Evolutionary conservation across 2,329 filamentous ascomycete genomes (phyloP).

Genomic region (Alternaria angustiovoidea): DNA sequence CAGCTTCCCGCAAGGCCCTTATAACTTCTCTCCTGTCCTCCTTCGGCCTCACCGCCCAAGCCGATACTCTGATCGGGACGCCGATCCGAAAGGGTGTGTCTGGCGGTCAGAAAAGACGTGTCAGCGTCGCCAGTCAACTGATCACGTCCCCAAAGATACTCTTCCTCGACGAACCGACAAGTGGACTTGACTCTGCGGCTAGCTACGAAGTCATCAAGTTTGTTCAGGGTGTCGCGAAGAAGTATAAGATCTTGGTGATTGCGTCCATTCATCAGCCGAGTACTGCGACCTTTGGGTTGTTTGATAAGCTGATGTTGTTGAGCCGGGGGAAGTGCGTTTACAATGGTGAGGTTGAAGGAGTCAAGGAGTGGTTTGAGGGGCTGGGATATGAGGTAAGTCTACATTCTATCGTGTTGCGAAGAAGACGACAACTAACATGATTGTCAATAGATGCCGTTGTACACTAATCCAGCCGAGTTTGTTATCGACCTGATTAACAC

Average conservation of each 20-base stretch:
- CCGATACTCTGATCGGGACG: conserved; percentile 78
- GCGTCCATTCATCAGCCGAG: conserved; percentile 88
- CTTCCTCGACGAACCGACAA: conserved; percentile 86
- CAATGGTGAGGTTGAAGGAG: conserved; percentile 68
- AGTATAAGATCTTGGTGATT: conserved; percentile 77
- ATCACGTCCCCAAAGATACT: conserved; percentile 82
- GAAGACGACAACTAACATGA: background rate
- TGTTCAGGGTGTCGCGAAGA: conserved; percentile 70
- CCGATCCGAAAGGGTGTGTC: conserved; percentile 84
- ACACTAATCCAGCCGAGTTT: conserved; percentile 82
- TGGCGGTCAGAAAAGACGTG: conserved; percentile 82
- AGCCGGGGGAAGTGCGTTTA: conserved; percentile 76
- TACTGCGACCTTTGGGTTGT: conserved; percentile 78
- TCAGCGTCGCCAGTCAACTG: conserved; percentile 81
- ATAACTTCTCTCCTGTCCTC: conserved; percentile 72
- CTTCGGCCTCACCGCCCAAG: conserved; percentile 76
- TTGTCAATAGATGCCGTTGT: conserved; percentile 65
- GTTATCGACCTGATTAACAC: conserved; percentile 80
- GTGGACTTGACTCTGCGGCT: conserved; percentile 79
- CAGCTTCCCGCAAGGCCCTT: conserved; percentile 69
- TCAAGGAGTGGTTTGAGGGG: conserved; percentile 69
- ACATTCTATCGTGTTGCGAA: background rate
- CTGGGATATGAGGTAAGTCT: conserved; percentile 59
- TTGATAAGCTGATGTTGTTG: conserved; percentile 79
- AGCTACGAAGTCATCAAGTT: conserved; percentile 80